Base-by-base conservation (phyloP, 768 basidiomycete species). In the Termitomyces sp. region DNA sequence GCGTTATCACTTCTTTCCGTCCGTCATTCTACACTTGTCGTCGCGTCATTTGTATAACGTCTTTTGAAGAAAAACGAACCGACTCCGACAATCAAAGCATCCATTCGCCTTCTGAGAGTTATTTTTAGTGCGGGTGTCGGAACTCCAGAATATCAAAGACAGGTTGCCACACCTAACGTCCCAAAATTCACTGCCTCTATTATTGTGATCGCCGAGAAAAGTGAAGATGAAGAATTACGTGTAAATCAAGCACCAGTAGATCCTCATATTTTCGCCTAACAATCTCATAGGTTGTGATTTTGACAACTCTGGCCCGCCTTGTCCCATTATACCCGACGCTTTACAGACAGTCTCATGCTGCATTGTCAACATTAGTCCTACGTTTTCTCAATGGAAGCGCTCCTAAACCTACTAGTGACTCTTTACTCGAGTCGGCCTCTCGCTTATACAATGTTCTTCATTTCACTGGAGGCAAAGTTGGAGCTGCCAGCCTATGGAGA, bases 121-220 rank as follows among this genome's bases (percentile, higher is more conserved):
- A 78, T 94, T 4, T 88, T 92, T 65, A 79, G 77, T 28, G 74
- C 72, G 53, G 83, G 86, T 2, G 71, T 72, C 24, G 81, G 84
- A 67, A 74, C 82, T n/a, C 75, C 85, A 32, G 92, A 93, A 69
- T 93, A 92, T 69, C 89, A 92, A 66, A 77, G 92, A 66, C 91
- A 93, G 69, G 74, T 92, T 3, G 81, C 81, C 36, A 75, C 78
- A 5, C 91, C 92, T 2, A 84, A 84, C 63, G 77, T 92, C 26
- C 78, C 85, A 18, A 93, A 91, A 72, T 84, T 88, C 68, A 84
- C 84, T 28, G 63, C 74, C 43, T 80, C 82, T 3, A 71, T 92
- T 35, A 69, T 88, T 32, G 67, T 73, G 3, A 67, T 90, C 24
- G 78, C 77, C 5, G 84, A 88, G 49, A 81, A 78, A 59, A 73